A percentile compares a stretch with the other conserved stretches of the same genome.
phyloP scores from a whole-genome alignment of 2,329 filamentous ascomycete genomes.

The Coniochaeta sp. region DNA sequence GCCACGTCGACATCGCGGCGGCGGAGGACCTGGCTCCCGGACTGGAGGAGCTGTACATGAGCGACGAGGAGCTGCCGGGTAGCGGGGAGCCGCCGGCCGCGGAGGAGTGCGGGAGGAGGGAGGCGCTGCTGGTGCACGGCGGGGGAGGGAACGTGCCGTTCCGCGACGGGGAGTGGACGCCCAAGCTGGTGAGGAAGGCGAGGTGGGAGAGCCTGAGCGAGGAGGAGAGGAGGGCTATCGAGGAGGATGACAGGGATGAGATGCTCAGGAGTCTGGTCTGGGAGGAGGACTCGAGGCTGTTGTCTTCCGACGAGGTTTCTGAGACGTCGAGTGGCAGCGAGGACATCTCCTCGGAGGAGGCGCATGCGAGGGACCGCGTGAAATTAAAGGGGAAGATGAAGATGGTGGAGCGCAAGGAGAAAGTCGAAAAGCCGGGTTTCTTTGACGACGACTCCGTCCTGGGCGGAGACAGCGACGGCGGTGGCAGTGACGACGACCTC shows the following conservation, averaged over 20 bases:
- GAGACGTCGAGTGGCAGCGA: not conserved
- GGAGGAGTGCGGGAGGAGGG: not conserved
- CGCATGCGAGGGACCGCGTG: not conserved
- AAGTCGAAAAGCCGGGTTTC: not conserved
- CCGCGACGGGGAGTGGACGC: conserved; percentile 29
- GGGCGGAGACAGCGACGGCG: not conserved
- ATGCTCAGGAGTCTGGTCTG: conserved; percentile 11
- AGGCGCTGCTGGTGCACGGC: conserved; percentile 9
- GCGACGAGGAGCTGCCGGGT: conserved; percentile 33
- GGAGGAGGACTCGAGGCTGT: conserved; percentile 5
- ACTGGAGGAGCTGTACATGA: conserved; percentile 43
- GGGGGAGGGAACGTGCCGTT: conserved; percentile 26
- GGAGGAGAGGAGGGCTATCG: conserved; percentile 29
- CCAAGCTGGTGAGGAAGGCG: conserved; percentile 36
- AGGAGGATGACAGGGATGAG: conserved; percentile 20
- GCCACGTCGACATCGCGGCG: conserved; percentile 47
- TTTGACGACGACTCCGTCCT: not conserved
- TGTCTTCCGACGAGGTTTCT: not conserved
- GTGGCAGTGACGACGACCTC: not conserved
- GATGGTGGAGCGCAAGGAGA: not conserved
- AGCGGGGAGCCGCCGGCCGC: too few relatives aligned
- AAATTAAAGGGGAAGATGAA: not conserved
- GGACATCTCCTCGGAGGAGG: not conserved
- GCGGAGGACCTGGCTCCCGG: conserved; percentile 43
- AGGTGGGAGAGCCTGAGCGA: conserved; percentile 29